These are phyloP conservation scores for Choiromyces venosus DNA, from an alignment of 495 filamentous ascomycete genomes.

Conservation along the genomic window DNA sequence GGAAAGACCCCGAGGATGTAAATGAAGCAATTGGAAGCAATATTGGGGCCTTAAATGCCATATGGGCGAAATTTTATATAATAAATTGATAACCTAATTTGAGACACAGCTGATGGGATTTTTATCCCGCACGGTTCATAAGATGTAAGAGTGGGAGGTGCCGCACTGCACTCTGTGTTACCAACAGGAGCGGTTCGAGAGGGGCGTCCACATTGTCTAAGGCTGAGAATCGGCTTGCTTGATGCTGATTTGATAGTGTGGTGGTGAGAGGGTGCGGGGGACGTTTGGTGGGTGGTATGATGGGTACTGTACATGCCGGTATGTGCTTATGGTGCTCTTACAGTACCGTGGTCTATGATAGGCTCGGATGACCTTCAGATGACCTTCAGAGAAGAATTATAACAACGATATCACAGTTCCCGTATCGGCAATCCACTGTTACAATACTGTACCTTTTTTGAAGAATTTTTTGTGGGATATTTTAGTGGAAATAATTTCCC, in stretches of 20 bases:
- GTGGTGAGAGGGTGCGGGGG: no score
- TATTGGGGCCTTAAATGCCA: background rate
- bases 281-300: no score
- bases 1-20: background rate
- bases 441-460: background rate
- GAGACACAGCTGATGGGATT: background rate
- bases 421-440: background rate
- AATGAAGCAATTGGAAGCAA: background rate
- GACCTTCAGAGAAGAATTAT: background rate
- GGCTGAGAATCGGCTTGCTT: background rate
- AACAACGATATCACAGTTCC: background rate
- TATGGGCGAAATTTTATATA: background rate
- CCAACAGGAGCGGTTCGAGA: background rate
- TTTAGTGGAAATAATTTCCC: background rate
- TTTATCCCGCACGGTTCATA: background rate
- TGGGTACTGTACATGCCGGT: no score
- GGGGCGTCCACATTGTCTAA: background rate
- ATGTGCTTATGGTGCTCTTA: no score
- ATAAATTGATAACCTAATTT: background rate
- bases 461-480: background rate
- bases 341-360: background rate
- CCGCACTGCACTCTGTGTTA: background rate
- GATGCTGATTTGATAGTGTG: background rate
- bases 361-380: background rate
- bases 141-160: background rate